phyloP scores from a whole-genome alignment of 306 rosid species.

The Gleditsia sinensis region DNA sequence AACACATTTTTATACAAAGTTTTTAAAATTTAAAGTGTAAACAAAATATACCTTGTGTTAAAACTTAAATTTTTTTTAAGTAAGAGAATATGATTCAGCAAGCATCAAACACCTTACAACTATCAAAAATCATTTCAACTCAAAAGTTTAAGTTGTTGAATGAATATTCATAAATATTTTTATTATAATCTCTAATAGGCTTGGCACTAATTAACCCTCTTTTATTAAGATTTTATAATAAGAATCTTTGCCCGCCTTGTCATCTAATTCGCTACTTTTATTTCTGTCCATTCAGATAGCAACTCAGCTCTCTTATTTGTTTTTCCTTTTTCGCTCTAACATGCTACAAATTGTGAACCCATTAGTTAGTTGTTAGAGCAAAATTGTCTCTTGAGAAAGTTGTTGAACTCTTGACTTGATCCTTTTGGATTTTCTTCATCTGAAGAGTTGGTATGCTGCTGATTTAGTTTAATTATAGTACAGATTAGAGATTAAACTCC shows the following conservation, averaged over 20 bases:
- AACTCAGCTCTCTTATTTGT: conserved; percentile 33
- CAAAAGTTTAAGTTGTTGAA: too few species aligned
- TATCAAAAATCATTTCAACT: too few species aligned
- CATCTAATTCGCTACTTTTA: conserved; percentile 53
- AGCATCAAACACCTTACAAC: too few species aligned
- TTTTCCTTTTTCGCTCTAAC: conserved; percentile 38
- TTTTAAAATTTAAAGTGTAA: too few species aligned
- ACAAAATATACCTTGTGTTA: too few species aligned
- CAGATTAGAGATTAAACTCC: too few species aligned
- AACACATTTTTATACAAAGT: too few species aligned
- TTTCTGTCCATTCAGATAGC: conserved; percentile 37
- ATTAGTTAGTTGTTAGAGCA: conserved; percentile 10
- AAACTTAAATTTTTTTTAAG: too few species aligned
- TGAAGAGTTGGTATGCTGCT: not conserved
- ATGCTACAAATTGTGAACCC: conserved; percentile 39
- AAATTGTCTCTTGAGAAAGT: not conserved
- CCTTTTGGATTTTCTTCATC: not conserved
- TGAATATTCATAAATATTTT: too few species aligned
- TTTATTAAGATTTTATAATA: conserved; percentile 45
- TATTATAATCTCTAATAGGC: too few species aligned
- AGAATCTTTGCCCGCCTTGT: conserved; percentile 27
- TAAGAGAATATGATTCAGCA: too few species aligned
- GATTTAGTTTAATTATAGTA: too few species aligned
- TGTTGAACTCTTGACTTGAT: not conserved
- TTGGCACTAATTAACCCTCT: conserved; percentile 54